Percentiles rank a stretch among this genome's conserved stretches.
Conservation (phyloP, 2,329 filamentous ascomycete species). For the Raffaelea deltoideospora region DNA sequence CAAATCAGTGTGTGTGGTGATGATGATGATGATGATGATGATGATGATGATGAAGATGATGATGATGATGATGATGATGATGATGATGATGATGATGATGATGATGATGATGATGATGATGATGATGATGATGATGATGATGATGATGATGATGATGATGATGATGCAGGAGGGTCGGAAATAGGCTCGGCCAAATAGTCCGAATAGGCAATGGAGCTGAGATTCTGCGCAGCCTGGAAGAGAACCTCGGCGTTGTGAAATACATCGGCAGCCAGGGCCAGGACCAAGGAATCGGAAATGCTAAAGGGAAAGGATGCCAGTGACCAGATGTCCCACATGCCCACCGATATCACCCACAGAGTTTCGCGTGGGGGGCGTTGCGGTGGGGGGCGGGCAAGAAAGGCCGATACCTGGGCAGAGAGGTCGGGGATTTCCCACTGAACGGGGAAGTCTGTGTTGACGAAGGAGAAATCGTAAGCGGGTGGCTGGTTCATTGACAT, state of each 20-base stretch:
- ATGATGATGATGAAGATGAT: too few relatives aligned
- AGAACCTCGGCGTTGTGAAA: conserved; percentile 31
- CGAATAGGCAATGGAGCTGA: conserved; percentile 28
- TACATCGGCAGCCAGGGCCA: conserved; percentile 21
- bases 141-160: too few relatives aligned
- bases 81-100: too few relatives aligned
- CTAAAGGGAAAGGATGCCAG: conserved; percentile 29
- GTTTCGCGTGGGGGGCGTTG: conserved; percentile 26
- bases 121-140: too few relatives aligned
- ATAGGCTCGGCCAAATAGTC: conserved; percentile 17
- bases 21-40: too few relatives aligned
- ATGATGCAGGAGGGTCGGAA: not conserved
- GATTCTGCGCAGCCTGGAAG: conserved; percentile 26
- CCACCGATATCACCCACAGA: conserved; percentile 36
- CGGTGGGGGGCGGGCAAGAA: conserved; percentile 24
- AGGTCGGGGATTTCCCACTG: conserved; percentile 25
- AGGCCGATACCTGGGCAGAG: conserved; percentile 25
- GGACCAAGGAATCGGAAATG: conserved; percentile 21
- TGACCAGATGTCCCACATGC: conserved; percentile 40
- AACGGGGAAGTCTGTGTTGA: conserved; percentile 26
- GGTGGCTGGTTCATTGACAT: conserved; percentile 18
- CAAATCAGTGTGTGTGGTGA: too few relatives aligned
- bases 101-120: too few relatives aligned
- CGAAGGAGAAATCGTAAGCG: conserved; percentile 27
- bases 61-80: too few relatives aligned